Evolutionary conservation across 371 early-diverging fungal species (phyloP).

Genomic region (Actinomucor elegans): DNA sequence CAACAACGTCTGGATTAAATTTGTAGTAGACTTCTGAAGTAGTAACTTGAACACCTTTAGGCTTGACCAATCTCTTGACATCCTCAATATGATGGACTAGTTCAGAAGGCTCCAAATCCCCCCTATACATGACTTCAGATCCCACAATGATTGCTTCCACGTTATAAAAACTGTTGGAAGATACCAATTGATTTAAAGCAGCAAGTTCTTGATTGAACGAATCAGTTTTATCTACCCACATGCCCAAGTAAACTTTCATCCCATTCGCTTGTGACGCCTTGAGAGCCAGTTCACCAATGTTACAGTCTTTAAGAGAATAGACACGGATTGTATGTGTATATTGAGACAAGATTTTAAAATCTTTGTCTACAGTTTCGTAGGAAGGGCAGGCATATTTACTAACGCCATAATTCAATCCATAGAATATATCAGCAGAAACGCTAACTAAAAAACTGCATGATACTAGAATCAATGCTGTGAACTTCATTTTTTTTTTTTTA

Average conservation of each 20-base stretch:
- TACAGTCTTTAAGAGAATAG: slow-evolving; percentile 53
- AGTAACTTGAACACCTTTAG: slow-evolving; percentile 43
- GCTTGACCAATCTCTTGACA: slow-evolving; percentile 30
- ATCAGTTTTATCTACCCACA: slow-evolving; percentile 57
- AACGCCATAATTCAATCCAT: slow-evolving; percentile 59
- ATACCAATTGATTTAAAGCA: slow-evolving; percentile 37
- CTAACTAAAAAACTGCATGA: too few relatives aligned
- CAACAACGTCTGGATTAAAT: slow-evolving; percentile 37
- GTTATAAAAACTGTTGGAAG: slow-evolving; percentile 15
- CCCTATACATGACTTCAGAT: slow-evolving; percentile 61
- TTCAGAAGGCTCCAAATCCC: slow-evolving; percentile 35
- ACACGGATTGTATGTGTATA: slow-evolving; percentile 57
- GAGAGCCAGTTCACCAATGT: slow-evolving; percentile 57
- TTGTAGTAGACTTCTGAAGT: slow-evolving; percentile 59
- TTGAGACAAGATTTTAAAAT: slow-evolving; percentile 39
- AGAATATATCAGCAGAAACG: slow-evolving; percentile 29
- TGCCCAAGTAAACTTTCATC: slow-evolving; percentile 54
- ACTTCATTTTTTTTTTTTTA: too few relatives aligned
- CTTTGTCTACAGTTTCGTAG: slow-evolving; percentile 42
- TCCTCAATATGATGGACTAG: slow-evolving; percentile 32
- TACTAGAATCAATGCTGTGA: too few relatives aligned
- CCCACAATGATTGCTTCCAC: slow-evolving; percentile 60
- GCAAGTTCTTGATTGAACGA: slow-evolving; percentile 47
- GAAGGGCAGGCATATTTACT: slow-evolving; percentile 50
- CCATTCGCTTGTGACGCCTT: slow-evolving; percentile 53